Base-by-base conservation (phyloP, 2,329 filamentous ascomycete genomes). In the Trichophyton schoenleinii region DNA sequence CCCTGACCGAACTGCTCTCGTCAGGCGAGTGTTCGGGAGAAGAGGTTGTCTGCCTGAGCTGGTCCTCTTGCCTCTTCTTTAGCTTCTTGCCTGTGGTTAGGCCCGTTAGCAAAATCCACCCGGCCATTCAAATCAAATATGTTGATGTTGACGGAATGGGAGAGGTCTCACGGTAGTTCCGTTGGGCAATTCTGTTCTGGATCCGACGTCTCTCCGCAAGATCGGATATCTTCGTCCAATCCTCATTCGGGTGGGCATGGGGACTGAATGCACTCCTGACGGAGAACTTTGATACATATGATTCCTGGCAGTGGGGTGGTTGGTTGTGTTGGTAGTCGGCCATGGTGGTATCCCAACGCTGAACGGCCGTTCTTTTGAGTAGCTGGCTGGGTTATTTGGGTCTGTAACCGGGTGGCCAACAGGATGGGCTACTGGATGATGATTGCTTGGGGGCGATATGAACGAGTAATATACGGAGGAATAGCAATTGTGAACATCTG, bases 151-250 rank as follows among this genome's bases (percentile, higher is more conserved):
- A 7, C 38, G 8, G 22, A 31, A 18, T 22, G 5, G n/a, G 13
- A 53, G 13, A n/a, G 15, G 15, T 34, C 59, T 42, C 22, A 61
- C 59, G 59, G 34, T 61, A 49, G 31, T 57, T 61, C 25, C 59
- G 22, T n/a, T 61, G 59, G 11, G 59, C 59, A 18, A 61, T 61
- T 44, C 59, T 31, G 36, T 61, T 61, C 28, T 61, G 59, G n/a
- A 57, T 28, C 9, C 59, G 48, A 36, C 59, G 59, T 34, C 59
- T 46, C 25, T 59, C 58, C 59, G 91, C 92, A 63, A 97, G 86
- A 75, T 97, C 92, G 62, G 92, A 95, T 73, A 97, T 96, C 84
- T 96, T 95, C 72, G 92, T 96, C 92, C 92, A 97, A 79, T 97
- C 92, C 78, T 97, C 92, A 71, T 96, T 91, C 61, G 92, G 89